Conservation (phyloP, 139 green algal species). For the Haematococcus sp. region DNA sequence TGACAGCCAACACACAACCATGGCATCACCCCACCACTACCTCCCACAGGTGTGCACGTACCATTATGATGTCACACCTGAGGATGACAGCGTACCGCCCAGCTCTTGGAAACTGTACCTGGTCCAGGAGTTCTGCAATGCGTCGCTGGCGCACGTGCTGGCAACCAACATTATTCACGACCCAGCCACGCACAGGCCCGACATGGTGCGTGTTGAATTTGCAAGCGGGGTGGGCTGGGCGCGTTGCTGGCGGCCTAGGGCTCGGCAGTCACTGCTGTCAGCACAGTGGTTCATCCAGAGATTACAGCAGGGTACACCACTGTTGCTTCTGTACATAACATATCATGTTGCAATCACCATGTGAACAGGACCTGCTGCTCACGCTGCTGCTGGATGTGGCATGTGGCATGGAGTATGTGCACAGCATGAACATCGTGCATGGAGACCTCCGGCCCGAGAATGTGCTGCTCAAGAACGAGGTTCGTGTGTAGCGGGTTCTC, state of each 20-base stretch:
- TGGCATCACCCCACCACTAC: too few species aligned
- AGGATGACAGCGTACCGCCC: neutral
- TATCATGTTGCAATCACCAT: too few species aligned
- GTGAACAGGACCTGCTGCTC: conserved; percentile 5
- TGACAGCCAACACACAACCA: too few species aligned
- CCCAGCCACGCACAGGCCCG: neutral
- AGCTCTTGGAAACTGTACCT: conserved; percentile 20
- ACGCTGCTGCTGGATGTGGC: conserved; percentile 4
- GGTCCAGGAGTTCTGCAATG: conserved; percentile 18
- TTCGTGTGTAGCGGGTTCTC: too few species aligned
- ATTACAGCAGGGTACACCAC: too few species aligned
- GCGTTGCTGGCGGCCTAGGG: too few species aligned
- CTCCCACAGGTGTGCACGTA: too few species aligned
- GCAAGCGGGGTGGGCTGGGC: too few species aligned
- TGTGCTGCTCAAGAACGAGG: conserved; percentile 16
- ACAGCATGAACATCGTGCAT: conserved; percentile 19
- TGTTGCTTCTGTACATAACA: too few species aligned
- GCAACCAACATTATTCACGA: neutral
- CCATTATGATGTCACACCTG: neutral
- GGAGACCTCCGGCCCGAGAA: conserved; percentile 15
- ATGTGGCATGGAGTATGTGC: conserved; percentile 16
- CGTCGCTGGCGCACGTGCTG: conserved; percentile 2
- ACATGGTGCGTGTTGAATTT: conserved; percentile 5
- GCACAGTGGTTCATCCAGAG: too few species aligned
- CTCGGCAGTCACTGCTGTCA: too few species aligned